Percentiles rank a stretch among this genome's conserved stretches.
phyloP scores from a whole-genome alignment of 2,329 filamentous ascomycete genomes.

The Esteya vermicola region DNA sequence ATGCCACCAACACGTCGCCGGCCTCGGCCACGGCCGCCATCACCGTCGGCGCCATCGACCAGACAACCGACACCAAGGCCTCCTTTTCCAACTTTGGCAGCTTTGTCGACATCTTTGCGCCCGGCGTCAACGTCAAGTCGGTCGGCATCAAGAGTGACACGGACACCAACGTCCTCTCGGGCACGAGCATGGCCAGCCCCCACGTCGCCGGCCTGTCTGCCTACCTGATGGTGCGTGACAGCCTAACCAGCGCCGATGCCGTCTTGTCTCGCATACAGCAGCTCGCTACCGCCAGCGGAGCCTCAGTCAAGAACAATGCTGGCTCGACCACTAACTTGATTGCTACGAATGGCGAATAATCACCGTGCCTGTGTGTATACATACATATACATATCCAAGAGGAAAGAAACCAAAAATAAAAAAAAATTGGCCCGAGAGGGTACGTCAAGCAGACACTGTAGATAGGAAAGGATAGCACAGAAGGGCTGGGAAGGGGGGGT shows the following conservation, averaged over 20 bases:
- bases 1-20: conserved; percentile 36
- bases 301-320: conserved; percentile 26
- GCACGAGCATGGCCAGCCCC: conserved; percentile 12
- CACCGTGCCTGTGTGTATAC: background rate
- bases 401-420: no score
- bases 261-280: conserved; percentile 56
- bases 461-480: no score
- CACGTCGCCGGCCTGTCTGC: conserved; percentile 12
- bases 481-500: no score
- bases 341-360: conserved; percentile 38
- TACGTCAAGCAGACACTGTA: no score
- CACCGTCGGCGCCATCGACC: conserved; percentile 45
- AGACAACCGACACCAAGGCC: conserved; percentile 30
- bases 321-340: conserved; percentile 35
- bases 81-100: conserved; percentile 45
- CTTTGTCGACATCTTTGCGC: conserved; percentile 39
- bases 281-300: conserved; percentile 33
- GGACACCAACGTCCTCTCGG: conserved; percentile 18
- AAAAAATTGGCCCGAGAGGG: no score
- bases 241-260: conserved; percentile 23
- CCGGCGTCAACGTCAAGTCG: conserved; percentile 38
- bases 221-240: conserved; percentile 11
- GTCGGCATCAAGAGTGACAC: conserved; percentile 35
- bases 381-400: no score
- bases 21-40: conserved; percentile 41